Percentiles rank a stretch among this genome's conserved stretches.
Evolutionary conservation across 805 yeast genomes (phyloP).

Genomic region (Sungouiozyma ichnusensis): DNA sequence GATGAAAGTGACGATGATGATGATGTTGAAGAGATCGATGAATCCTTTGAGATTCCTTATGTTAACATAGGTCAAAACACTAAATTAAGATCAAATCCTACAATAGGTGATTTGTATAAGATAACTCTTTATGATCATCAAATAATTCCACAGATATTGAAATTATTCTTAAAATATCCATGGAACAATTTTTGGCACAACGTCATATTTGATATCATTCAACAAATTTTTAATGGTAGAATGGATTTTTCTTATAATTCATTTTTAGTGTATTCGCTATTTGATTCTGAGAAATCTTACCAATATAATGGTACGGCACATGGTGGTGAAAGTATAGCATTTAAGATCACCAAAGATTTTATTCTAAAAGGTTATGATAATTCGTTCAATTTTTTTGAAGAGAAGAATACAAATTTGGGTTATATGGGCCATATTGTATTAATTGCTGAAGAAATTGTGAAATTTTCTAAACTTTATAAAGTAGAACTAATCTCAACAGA

Average conservation of each 20-base stretch:
- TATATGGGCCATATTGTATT: constrained; percentile 92
- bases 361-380: constrained; percentile 52
- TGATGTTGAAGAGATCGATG: constrained; percentile 23
- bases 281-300: constrained; percentile 9
- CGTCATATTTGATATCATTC: constrained; percentile 90
- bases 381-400: constrained; percentile 50
- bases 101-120: constrained; percentile 79
- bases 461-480: constrained; percentile 44
- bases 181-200: constrained; percentile 96
- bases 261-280: constrained; percentile 39
- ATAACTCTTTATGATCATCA: constrained; percentile 66
- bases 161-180: constrained; percentile 72
- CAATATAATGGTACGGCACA: not conserved
- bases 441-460: constrained; percentile 90
- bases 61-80: constrained; percentile 30
- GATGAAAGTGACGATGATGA: constrained; percentile 46
- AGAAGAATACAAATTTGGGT: constrained; percentile 62
- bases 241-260: constrained; percentile 78
- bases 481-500: constrained; percentile 24
- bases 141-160: constrained; percentile 52
- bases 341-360: constrained; percentile 45
- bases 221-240: constrained; percentile 82
- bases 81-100: constrained; percentile 44
- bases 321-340: constrained; percentile 31
- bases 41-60: constrained; percentile 27